These are phyloP conservation scores for Chiua virens DNA, from an alignment of 768 basidiomycete genomes.

Conservation along the genomic window DNA sequence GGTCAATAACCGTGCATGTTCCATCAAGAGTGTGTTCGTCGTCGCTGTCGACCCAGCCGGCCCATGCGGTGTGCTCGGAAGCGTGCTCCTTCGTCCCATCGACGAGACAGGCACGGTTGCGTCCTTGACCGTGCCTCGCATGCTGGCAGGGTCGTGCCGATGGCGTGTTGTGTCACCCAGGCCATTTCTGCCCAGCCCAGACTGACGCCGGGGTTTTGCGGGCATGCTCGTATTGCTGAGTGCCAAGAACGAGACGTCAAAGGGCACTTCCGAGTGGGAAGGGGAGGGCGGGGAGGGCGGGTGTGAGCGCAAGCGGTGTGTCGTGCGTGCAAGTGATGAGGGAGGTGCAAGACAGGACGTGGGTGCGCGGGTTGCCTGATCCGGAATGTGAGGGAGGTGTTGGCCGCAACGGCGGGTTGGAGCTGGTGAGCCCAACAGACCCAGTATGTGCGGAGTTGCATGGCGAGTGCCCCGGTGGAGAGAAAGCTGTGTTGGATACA, in stretches of 20 bases:
- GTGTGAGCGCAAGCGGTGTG: background rate
- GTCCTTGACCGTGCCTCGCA: background rate
- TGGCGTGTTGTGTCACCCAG: background rate
- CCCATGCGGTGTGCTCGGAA: slow-evolving; percentile 1
- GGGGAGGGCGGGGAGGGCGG: slow-evolving; percentile 4
- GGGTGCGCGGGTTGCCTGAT: background rate
- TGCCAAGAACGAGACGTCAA: slow-evolving; percentile 26
- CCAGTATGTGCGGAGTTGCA: too few relatives aligned
- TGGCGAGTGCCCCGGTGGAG: too few relatives aligned
- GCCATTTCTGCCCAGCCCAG: too few relatives aligned
- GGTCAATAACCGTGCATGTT: slow-evolving; percentile 54
- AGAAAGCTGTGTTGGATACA: background rate
- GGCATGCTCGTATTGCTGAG: slow-evolving; percentile 29
- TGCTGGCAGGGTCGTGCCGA: background rate
- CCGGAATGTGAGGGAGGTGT: background rate
- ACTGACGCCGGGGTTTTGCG: slow-evolving; percentile 14
- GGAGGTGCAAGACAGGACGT: background rate
- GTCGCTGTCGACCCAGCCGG: slow-evolving; percentile 39
- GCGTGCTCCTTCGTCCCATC: background rate
- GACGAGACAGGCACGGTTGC: background rate
- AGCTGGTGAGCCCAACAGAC: background rate
- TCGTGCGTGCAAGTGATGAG: background rate
- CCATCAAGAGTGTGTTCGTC: slow-evolving; percentile 53
- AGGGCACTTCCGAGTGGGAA: slow-evolving; percentile 13
- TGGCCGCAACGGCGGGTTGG: background rate